Conservation (phyloP, 345 rosid genomes). For the Salix arbutifolia region DNA sequence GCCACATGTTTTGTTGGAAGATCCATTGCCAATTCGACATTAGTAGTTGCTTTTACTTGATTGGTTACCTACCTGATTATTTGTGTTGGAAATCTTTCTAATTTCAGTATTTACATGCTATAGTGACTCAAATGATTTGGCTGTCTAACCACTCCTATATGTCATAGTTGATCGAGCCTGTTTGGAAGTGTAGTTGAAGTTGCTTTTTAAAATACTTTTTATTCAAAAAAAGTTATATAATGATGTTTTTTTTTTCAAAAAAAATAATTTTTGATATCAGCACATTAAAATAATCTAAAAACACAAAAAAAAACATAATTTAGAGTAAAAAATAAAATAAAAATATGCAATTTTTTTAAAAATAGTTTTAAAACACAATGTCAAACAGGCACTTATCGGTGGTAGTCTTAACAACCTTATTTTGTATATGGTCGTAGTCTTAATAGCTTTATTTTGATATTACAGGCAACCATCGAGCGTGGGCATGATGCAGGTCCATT, state of each 20-base stretch:
- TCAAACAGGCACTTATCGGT: too few species aligned
- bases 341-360: too few species aligned
- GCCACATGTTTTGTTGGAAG: neutral
- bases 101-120: neutral
- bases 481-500: slow-evolving; percentile 64
- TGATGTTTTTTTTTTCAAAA: too few species aligned
- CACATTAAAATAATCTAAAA: too few species aligned
- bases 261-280: too few species aligned
- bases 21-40: neutral
- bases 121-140: neutral
- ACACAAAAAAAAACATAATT: too few species aligned
- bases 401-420: too few species aligned
- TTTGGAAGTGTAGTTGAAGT: too few species aligned
- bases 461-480: slow-evolving; percentile 58
- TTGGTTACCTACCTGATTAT: neutral
- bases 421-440: neutral
- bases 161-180: neutral
- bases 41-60: neutral
- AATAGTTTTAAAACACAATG: too few species aligned
- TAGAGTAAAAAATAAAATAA: too few species aligned
- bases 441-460: slow-evolving; percentile 1
- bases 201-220: too few species aligned
- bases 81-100: neutral
- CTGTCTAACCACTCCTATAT: neutral
- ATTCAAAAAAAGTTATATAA: too few species aligned